A percentile compares a stretch with the other conserved stretches of the same genome.
Evolutionary conservation across 2,329 filamentous ascomycete genomes (phyloP).

Genomic region (Xylariaceae sp.): DNA sequence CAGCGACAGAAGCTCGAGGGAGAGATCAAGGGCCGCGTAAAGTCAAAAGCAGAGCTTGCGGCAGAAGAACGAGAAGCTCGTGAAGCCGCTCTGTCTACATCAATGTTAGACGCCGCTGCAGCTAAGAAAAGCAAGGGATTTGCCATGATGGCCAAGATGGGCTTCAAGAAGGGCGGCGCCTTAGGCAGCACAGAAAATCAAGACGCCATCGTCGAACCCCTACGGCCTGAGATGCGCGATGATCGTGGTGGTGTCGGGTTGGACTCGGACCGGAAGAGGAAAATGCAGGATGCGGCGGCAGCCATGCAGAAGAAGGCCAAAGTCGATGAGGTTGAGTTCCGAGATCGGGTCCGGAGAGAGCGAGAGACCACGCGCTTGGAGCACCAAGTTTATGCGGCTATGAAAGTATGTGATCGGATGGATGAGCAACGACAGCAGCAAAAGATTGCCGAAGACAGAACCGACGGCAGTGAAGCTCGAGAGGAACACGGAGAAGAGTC

Average conservation of each 20-base stretch:
- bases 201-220: conserved; percentile 56
- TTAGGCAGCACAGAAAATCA: conserved; percentile 60
- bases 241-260: conserved; percentile 79
- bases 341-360: conserved; percentile 67
- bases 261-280: conserved; percentile 79
- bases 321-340: conserved; percentile 66
- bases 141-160: conserved; percentile 96
- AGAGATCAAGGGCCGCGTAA: conserved; percentile 62
- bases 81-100: conserved; percentile 72
- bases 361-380: conserved; percentile 66
- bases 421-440: conserved; percentile 47
- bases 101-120: conserved; percentile 53
- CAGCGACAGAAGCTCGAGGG: conserved; percentile 57
- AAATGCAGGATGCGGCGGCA: conserved; percentile 60
- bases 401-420: conserved; percentile 77
- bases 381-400: conserved; percentile 68
- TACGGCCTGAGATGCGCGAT: conserved; percentile 72
- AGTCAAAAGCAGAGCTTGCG: conserved; percentile 81
- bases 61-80: conserved; percentile 67
- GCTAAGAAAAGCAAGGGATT: conserved; percentile 76
- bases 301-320: conserved; percentile 56
- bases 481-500: conserved; percentile 15
- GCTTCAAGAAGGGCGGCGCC: conserved; percentile 72
- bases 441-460: conserved; percentile 2
- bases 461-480: no score